Conservation (phyloP, 75 land plant species). For the Pseudotsuga menziesii region DNA sequence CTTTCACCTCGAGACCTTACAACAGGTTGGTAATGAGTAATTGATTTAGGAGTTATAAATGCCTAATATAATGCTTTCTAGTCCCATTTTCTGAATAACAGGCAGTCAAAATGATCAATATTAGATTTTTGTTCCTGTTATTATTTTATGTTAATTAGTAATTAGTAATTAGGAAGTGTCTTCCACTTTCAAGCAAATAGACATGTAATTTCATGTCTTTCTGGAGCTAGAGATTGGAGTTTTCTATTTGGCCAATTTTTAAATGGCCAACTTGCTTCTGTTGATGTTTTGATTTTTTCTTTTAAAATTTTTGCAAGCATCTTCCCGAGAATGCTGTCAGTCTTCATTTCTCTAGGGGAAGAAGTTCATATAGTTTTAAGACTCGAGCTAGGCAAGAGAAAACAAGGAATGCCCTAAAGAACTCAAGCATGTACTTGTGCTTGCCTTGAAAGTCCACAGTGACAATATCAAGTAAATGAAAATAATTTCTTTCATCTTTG, state of each 20-base stretch:
- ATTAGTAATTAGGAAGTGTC: not conserved
- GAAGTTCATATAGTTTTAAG: not conserved
- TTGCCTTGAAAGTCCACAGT: not conserved
- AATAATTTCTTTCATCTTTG: too few species aligned
- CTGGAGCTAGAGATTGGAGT: not conserved
- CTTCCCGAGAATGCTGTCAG: not conserved
- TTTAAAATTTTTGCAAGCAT: not conserved
- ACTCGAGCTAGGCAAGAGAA: not conserved
- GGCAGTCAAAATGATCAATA: not conserved
- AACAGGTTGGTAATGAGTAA: slow-evolving; percentile 48
- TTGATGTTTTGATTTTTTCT: not conserved
- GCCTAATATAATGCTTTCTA: not conserved
- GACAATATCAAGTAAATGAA: not conserved
- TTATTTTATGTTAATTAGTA: too few species aligned
- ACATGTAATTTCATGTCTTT: not conserved
- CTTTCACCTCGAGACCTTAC: slow-evolving; percentile 74
- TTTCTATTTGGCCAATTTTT: not conserved
- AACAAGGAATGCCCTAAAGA: not conserved
- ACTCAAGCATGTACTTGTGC: not conserved
- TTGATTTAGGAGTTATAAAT: not conserved
- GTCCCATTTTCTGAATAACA: not conserved
- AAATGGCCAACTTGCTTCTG: not conserved
- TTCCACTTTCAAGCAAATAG: not conserved
- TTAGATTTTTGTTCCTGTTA: too few species aligned
- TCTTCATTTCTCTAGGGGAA: not conserved